Evolutionary conservation across 1,139 yeast genomes (phyloP).

Genomic region (Saccharomyces pastorianus): DNA sequence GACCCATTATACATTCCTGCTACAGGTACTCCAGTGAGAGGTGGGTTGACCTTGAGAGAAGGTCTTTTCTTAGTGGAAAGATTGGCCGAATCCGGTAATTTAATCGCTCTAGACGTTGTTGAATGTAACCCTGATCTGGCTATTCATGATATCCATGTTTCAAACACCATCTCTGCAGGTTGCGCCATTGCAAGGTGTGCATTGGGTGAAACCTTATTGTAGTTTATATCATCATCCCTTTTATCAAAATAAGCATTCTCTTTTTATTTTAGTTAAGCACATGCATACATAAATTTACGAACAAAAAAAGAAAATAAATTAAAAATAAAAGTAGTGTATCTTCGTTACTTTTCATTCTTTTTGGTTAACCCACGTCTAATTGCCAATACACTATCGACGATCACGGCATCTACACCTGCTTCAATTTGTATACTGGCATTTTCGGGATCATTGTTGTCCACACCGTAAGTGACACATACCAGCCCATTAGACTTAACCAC

Average conservation of each 20-base stretch:
- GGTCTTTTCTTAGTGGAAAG: slow-evolving; percentile 91
- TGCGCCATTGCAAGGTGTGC: slow-evolving; percentile 91
- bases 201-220: slow-evolving; percentile 80
- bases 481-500: slow-evolving; percentile 86
- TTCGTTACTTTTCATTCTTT: not conserved
- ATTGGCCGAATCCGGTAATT: slow-evolving; percentile 77
- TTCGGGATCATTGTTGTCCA: slow-evolving; percentile 75
- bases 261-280: not conserved
- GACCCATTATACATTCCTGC: slow-evolving; percentile 95
- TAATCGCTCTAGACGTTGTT: slow-evolving; percentile 82
- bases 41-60: slow-evolving; percentile 90
- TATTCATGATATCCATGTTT: slow-evolving; percentile 62
- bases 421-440: slow-evolving; percentile 80
- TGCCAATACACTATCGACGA: slow-evolving; percentile 89
- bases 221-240: slow-evolving; percentile 12
- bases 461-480: slow-evolving; percentile 91
- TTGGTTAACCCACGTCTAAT: slow-evolving; percentile 68
- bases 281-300: not conserved
- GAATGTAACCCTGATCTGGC: slow-evolving; percentile 91
- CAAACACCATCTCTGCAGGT: slow-evolving; percentile 84
- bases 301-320: not conserved
- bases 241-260: not conserved
- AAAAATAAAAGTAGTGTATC: not conserved
- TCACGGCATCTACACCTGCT: slow-evolving; percentile 96
- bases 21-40: slow-evolving; percentile 96